Evolutionary conservation across 148 eudicot genomes (phyloP).

Genomic region (Linanthus parryae): DNA sequence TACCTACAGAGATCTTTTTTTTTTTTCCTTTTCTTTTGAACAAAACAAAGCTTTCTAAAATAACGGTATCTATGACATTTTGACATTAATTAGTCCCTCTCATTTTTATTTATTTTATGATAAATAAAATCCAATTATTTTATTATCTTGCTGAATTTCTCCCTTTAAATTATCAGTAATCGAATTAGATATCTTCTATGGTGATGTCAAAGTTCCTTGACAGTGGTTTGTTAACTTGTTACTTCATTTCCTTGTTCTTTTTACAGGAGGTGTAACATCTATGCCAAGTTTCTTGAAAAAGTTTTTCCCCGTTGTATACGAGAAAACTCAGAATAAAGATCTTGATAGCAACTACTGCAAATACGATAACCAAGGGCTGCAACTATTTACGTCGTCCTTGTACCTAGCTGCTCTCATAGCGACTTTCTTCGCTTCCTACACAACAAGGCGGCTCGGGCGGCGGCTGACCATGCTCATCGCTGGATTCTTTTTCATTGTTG

Average conservation of each 20-base stretch:
- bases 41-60: too few relatives aligned
- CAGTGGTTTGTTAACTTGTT: not conserved
- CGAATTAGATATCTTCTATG: too few relatives aligned
- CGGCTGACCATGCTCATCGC: slow-evolving; percentile 79
- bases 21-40: too few relatives aligned
- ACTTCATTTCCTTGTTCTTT: not conserved
- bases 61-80: too few relatives aligned
- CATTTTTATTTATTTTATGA: too few relatives aligned
- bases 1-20: too few relatives aligned
- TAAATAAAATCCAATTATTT: too few relatives aligned
- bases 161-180: too few relatives aligned
- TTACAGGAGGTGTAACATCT: slow-evolving; percentile 80
- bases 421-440: slow-evolving; percentile 82
- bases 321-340: slow-evolving; percentile 13
- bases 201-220: too few relatives aligned
- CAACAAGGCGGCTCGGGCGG: slow-evolving; percentile 65
- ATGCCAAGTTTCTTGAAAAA: slow-evolving; percentile 64
- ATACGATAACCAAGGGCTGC: slow-evolving; percentile 85
- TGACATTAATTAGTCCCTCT: too few relatives aligned
- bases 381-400: slow-evolving; percentile 74
- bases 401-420: slow-evolving; percentile 75
- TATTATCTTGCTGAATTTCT: too few relatives aligned
- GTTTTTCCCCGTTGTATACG: slow-evolving; percentile 68
- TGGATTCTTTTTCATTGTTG: slow-evolving; percentile 57
- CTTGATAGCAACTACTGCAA: slow-evolving; percentile 67